A percentile compares a stretch with the other conserved stretches of the same genome.
phyloP scores from a whole-genome alignment of 2,329 filamentous ascomycete species.

The Zymoseptoria ardabiliae region DNA sequence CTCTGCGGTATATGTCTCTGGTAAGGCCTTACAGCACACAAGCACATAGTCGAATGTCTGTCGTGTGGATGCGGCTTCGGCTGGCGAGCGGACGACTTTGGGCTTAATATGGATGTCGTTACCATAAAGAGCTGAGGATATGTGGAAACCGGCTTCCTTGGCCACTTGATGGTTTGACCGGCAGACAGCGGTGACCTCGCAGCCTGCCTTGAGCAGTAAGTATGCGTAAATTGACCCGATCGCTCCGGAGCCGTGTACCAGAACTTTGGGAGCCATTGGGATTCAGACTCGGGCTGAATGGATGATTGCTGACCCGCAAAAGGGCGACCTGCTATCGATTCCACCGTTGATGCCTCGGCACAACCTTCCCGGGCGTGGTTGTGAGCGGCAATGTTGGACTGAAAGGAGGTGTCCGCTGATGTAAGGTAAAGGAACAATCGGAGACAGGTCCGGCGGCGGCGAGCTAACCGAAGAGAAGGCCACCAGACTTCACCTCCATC shows the following conservation, averaged over 20 bases:
- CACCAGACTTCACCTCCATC: too few relatives aligned
- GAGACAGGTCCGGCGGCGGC: too few relatives aligned
- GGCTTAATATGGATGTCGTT: constrained; percentile 31
- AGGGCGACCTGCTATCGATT: too few relatives aligned
- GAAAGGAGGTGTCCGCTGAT: too few relatives aligned
- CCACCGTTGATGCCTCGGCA: too few relatives aligned
- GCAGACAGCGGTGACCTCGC: constrained; percentile 37
- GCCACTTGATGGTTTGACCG: constrained; percentile 40
- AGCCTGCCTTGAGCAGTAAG: constrained; percentile 33
- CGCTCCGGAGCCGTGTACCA: constrained; percentile 39
- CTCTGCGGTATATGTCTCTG: constrained; percentile 29
- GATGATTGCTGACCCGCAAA: too few relatives aligned
- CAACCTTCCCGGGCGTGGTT: too few relatives aligned
- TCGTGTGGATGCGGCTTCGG: constrained; percentile 27
- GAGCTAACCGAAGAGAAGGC: too few relatives aligned
- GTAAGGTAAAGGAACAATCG: too few relatives aligned
- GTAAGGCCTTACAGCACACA: constrained; percentile 42
- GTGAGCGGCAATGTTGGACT: too few relatives aligned
- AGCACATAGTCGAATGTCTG: constrained; percentile 42
- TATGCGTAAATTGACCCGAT: constrained; percentile 39
- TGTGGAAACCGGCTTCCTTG: constrained; percentile 34
- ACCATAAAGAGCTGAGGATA: constrained; percentile 34
- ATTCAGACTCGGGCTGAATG: too few relatives aligned
- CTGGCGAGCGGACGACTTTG: constrained; percentile 29
- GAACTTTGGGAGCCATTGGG: constrained; percentile 24